Base-by-base conservation (phyloP, 2,329 filamentous ascomycete species). In the Calonectria crousiana region DNA sequence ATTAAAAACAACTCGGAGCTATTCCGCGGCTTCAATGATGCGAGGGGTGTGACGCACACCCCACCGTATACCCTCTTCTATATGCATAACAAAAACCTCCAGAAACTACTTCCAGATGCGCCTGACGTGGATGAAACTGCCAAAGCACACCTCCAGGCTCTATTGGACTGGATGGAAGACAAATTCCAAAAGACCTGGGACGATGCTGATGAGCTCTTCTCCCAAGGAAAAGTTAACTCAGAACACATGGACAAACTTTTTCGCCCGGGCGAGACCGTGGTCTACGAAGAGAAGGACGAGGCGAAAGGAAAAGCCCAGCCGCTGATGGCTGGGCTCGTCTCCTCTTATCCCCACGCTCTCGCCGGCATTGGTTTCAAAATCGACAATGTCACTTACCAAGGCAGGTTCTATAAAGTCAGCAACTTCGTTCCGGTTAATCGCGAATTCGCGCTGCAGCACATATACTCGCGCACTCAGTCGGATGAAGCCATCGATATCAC, bases 131-230 rank as follows among this genome's bases (percentile, higher is more conserved):
- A 44, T 18, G 53, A 73, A 20, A n/a, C 41, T 3, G 41, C 2
- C 9, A 71, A 30, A 52, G 26, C 18, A 16, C 26, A 56, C 9
- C n/a, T 74, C 4, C 10, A 8, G 14, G 11, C 18, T 20, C 23
- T 75, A 13, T 53, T 72, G 8, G n/a, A 65, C 2, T 75, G 74
- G 74, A 68, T 75, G 67, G 71, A 74, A 53, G 14, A 32, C 32
- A 68, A 65, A n/a, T 51, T 18, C 23, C 52, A 67, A n/a, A 41
- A 41, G 9, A 23, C 44, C 5, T 75, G 74, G 73, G 28, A 74
- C 11, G 67, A 74, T 16, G 74, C 71, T 0, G 62, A 75, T 32
- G 71, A 53, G 1, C 26, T 75, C 6, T 73, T 75, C 20, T n/a
- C 67, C 9, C 60, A 60, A 23, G 67, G 67, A 9, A 74, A 60